Base-by-base conservation (phyloP, 2,329 filamentous ascomycete species). In the Diplodia intermedia region DNA sequence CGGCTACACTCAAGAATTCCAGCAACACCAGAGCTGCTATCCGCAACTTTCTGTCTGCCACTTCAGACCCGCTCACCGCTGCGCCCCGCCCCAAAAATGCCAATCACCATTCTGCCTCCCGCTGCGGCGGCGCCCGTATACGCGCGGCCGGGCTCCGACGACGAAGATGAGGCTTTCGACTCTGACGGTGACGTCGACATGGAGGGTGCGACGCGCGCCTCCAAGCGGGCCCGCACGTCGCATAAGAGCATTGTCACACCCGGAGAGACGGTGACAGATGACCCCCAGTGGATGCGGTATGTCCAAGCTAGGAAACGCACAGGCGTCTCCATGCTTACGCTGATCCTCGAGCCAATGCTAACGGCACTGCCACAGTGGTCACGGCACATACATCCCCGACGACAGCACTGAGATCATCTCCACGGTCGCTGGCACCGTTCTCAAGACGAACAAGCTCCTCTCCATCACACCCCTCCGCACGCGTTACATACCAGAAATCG, bases 391-490 rank as follows among this genome's bases (percentile, higher is more conserved):
- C 79, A 84, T 91, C 56, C 86, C 87, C 20, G 79, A 86, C 4
- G 79, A 82, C 56, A 85, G 86, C 63, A 87, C 86, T 4, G 86
- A 89, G 69, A 99, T 99, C 76, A 88, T 91, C 68, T 94, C 93
- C 57, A 97, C 95, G 6, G 91, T 99, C 38, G 94, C 94, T 7
- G 95, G 95, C 75, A 94, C 91, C 7, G 86, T 98, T 43, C 90
- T 91, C 76, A 94, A 94, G 78, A 98, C 94, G 69, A 99, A 99
- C 86, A 98, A 97, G 79, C 89, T 99, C 57, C 89, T 99, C 72
- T 97, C 93, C 2, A 91, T 99, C 68, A 89, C 91, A 1, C 93
- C 95, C 7, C 86, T 99, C 3, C 92, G 94, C 70, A 94, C 95
- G 20, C 91, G 95, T 70, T 99, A 99, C 83, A 93, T 89, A 1